phyloP scores from a whole-genome alignment of 2,329 filamentous ascomycete genomes.

The Ophiosphaerella narmari region DNA sequence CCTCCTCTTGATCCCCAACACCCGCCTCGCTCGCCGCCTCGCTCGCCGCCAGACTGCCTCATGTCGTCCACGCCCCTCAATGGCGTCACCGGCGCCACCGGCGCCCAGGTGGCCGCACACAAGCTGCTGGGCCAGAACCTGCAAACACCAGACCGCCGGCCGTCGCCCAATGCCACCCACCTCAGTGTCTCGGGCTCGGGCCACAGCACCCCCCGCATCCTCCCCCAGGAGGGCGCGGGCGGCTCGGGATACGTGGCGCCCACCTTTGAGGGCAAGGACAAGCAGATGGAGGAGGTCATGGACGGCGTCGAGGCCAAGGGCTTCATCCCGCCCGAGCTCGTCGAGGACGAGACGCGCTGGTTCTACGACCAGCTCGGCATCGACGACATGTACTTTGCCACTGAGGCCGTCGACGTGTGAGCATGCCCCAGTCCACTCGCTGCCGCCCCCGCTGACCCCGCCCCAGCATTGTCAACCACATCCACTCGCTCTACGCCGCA shows the following conservation, averaged over 20 bases:
- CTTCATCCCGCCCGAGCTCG: conserved; percentile 83
- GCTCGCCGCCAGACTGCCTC: background rate
- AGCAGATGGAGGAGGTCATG: conserved; percentile 88
- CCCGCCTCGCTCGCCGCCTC: background rate
- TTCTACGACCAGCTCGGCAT: conserved; percentile 98
- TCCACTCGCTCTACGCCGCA: conserved; percentile 94
- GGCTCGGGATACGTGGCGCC: conserved; percentile 88
- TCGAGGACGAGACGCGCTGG: conserved; percentile 88
- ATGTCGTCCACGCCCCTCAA: conserved; percentile 43
- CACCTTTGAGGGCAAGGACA: conserved; percentile 87
- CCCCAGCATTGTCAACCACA: conserved; percentile 77
- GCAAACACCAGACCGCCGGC: conserved; percentile 63
- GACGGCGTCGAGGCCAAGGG: conserved; percentile 75
- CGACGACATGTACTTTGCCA: conserved; percentile 97
- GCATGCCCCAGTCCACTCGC: conserved; percentile 6
- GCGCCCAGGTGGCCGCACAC: conserved; percentile 48
- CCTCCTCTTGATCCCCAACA: background rate
- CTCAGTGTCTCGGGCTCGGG: conserved; percentile 69
- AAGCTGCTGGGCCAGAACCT: conserved; percentile 63
- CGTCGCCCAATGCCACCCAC: conserved; percentile 88
- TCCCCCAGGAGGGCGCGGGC: conserved; percentile 82
- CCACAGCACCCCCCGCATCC: conserved; percentile 65
- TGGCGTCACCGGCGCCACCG: conserved; percentile 23
- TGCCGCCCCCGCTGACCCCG: background rate
- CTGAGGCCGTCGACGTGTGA: conserved; percentile 76